Base-by-base conservation (phyloP, 2,329 filamentous ascomycete species). In the Teratosphaeria gauchensis region DNA sequence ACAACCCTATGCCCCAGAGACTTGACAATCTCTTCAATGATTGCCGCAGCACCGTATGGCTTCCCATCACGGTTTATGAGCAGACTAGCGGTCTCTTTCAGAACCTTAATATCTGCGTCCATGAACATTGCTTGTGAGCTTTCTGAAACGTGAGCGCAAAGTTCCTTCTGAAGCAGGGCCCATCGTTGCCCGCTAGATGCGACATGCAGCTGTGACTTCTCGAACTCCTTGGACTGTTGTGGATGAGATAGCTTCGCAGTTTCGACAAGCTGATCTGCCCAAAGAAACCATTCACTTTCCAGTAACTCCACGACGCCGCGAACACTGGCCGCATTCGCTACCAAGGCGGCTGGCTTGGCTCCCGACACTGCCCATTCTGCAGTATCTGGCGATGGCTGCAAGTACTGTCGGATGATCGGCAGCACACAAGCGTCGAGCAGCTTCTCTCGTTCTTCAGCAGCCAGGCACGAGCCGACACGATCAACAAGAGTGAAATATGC, bases 161-260 rank as follows among this genome's bases (percentile, higher is more conserved):
- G 60, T 21, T 74, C 72, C 53, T 70, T 63, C 61, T 78, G 77
- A 9, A 90, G 73, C 1, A 80, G 74, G 75, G 90, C 71, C 66
- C 75, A 90, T 0, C 88, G 84, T 53, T 79, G 77, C 0, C 86
- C 85, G 65, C 88, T 82, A 6, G 84, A 78, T 9, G 83, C 82
- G 30, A 95, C 79, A 48, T 78, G 77, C 55, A 83, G 80, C 69
- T 96, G 90, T 0, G 90, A 95, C 51, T 80, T 79, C 30, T 82
- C 80, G 64, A 89, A 89, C 19, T 90, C 88, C 62, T 87, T 87
- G 0, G 90, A 91, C 58, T 92, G 85, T 68, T 92, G 90, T 0
- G 92, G 90, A 4, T 89, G 80, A 0, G 90, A 95, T 5, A 83
- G 82, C 57, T 85, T 85, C 58, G 96, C 84, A 42, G 82, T 80